Evolutionary conservation across 2,329 filamentous ascomycete genomes (phyloP), one percentile per base, ranked within the genome.

Genomic region (Aspergillus fumigatiaffinis): DNA sequence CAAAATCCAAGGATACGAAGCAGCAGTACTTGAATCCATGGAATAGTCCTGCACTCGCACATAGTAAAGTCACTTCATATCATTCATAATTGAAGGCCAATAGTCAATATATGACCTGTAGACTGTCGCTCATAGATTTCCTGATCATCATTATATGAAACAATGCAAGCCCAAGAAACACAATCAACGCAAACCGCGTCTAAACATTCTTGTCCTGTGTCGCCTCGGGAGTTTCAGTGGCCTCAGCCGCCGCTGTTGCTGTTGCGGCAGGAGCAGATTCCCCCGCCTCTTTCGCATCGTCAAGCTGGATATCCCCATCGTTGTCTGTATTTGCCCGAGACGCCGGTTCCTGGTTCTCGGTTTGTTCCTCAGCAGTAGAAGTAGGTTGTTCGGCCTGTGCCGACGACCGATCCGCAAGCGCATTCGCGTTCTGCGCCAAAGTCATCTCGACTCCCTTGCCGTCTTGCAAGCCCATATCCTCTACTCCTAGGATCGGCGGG

Each of bases 401-500:
- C 9, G 42, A 21, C 42, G 59, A 29, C 25, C 38, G 41, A 53
- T 26, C 42, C 50, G 52, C 52, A 10, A 44, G 44, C 12, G 53
- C 59, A 8, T 63, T 60, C 29, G 64, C 63, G 8, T 56, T 58
- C 20, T 62, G 54, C 3, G 59, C 55, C 51, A 79, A 70, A 3
- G 66, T 68, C 70, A 79, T 71, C 58, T 78, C 68, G n/a, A 79
- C 68, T 2, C 76, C 76, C 56, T 75, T 74, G n/a, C 77, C 77
- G 54, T 74, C 77, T 73, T 90, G 92, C 9, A 90, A 87, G 0
- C 94, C 94, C 63, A 91, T 89, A 70, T 99, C 94, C 65, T 90
- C 87, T 58, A 92, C 86, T 4, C 92, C 93, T 52, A 97, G 89
- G 64, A 91, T 83, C 29, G 91, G 86, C 0, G 94, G 94, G 0